These are phyloP conservation scores for Termitomyces sp. DNA, from an alignment of 768 basidiomycete species.

Conservation along the genomic window DNA sequence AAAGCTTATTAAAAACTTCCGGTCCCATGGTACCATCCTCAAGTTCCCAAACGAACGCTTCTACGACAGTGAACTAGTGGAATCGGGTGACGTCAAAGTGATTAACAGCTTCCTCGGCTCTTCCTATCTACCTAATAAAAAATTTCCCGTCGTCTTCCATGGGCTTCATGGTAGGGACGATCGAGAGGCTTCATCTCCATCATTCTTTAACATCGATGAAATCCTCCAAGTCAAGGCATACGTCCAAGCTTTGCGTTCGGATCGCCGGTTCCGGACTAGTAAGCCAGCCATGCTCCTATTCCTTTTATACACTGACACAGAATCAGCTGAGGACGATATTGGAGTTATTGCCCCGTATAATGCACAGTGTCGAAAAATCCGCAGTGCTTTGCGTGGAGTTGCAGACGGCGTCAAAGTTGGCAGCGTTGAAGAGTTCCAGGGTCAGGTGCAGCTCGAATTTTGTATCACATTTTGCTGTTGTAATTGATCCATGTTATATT, in stretches of 20 bases:
- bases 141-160: conserved; percentile 62
- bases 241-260: conserved; percentile 28
- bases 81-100: conserved; percentile 35
- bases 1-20: conserved; percentile 59
- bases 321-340: conserved; percentile 42
- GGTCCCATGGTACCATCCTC: conserved; percentile 57
- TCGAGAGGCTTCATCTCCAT: conserved; percentile 62
- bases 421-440: conserved; percentile 67
- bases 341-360: conserved; percentile 70
- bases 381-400: conserved; percentile 25
- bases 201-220: conserved; percentile 67
- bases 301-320: neutral
- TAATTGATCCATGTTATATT: conserved; percentile 14
- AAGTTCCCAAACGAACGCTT: conserved; percentile 57
- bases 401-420: conserved; percentile 47
- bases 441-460: conserved; percentile 37
- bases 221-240: conserved; percentile 48
- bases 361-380: conserved; percentile 54
- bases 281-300: conserved; percentile 10
- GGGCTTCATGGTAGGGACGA: conserved; percentile 54
- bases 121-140: conserved; percentile 32
- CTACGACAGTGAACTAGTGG: conserved; percentile 47
- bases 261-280: conserved; percentile 36
- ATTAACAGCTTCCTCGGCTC: conserved; percentile 35
- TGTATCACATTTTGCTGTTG: neutral